Evolutionary conservation across 2,329 filamentous ascomycete species (phyloP), one percentile per base, ranked within the genome.

Genomic region (Colletotrichum lini): DNA sequence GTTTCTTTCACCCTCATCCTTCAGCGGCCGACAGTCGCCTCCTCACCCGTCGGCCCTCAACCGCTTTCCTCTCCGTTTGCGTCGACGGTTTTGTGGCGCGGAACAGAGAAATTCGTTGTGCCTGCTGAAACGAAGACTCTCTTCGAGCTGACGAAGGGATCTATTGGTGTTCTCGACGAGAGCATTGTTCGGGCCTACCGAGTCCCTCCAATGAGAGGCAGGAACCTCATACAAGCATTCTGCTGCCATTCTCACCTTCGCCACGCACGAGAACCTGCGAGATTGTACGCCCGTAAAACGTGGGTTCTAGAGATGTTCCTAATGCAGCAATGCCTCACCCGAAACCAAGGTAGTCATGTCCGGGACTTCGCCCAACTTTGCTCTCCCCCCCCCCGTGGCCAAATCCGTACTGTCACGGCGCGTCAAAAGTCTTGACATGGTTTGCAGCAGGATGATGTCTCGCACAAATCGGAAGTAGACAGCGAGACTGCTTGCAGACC

Each of bases 21-120:
- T 23, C 59, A 50, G 30, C 59, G 59, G 59, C 59, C 59, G 45
- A 62, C n/a, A n/a, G 44, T 30, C 30, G 30, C 30, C 30, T 30
- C 21, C 12, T 38, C n/a, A 4, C 30, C 23, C 30, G 9, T 12
- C 30, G 16, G 16, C 30, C 2, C 44, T 8, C 16, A 18, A 18
- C 16, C 26, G 0, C 30, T 5, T 38, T 23, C 5, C 30, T 3
- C 26, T 15, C 42, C 26, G 35, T 49, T 49, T 45, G 44, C 44
- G 26, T 62, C 59, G 35, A 52, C 59, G 35, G 59, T 62, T 62
- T 62, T 30, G 7, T 30, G 30, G 30, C 30, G 35, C 47, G 45
- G 45, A 45, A 35, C 40, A 21, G 21, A 21, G n/a, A 52, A 62
- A 42, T 45, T 30, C 59, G 47, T 62, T 52, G 47, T 62, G 30